Conservation (phyloP, 345 rosid species). For the Lepidium didymum region DNA sequence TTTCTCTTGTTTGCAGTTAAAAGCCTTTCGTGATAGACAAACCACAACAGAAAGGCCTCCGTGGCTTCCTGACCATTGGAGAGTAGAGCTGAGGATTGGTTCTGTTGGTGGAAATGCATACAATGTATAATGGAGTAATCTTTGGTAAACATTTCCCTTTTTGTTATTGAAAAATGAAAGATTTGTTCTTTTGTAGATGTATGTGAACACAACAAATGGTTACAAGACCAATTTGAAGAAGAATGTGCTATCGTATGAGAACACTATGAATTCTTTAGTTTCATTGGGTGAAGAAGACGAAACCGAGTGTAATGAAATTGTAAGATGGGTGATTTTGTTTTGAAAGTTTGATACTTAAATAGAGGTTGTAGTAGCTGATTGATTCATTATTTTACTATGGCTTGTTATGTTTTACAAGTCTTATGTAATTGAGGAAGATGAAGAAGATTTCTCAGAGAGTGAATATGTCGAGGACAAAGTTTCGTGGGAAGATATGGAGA, state of each 20-base stretch:
- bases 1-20: slow-evolving; percentile 7
- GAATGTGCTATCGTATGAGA: background rate
- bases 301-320: slow-evolving; percentile 8
- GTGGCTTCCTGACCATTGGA: slow-evolving; percentile 43
- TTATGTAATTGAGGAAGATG: slow-evolving; percentile 5
- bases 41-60: slow-evolving; percentile 20
- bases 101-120: slow-evolving; percentile 11
- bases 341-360: background rate
- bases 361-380: slow-evolving; percentile 1
- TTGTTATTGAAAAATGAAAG: background rate
- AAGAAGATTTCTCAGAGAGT: slow-evolving; percentile 15
- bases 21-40: slow-evolving; percentile 7
- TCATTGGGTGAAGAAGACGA: background rate
- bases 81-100: slow-evolving; percentile 27
- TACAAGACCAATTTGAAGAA: background rate
- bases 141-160: background rate
- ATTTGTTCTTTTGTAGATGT: background rate
- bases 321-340: background rate
- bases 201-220: background rate
- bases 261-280: background rate
- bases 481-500: slow-evolving; percentile 1
- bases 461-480: background rate
- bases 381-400: background rate
- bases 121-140: background rate
- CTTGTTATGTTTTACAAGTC: background rate